phyloP scores from a whole-genome alignment of 2,329 filamentous ascomycete genomes.

The Trichothecium sympodiale region DNA sequence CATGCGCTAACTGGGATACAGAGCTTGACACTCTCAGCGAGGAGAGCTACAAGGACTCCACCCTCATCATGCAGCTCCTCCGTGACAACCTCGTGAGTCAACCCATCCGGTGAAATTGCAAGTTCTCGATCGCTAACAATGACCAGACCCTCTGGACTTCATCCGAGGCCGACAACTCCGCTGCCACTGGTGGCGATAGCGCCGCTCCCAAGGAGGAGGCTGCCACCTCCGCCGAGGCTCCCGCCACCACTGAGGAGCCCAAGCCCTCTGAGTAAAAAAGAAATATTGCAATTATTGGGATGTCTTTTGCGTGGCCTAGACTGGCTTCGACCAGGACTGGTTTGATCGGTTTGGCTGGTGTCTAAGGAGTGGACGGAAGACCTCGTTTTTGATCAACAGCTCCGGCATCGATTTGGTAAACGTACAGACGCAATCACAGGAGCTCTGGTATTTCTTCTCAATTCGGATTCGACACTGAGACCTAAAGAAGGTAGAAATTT shows the following conservation, averaged over 20 bases:
- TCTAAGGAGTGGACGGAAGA: constrained; percentile 54
- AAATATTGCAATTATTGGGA: constrained; percentile 7
- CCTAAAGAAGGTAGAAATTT: constrained; percentile 32
- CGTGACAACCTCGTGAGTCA: constrained; percentile 80
- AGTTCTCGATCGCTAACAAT: constrained; percentile 15
- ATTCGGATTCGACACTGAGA: constrained; percentile 18
- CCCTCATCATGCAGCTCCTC: constrained; percentile 96
- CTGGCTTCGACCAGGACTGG: constrained; percentile 8
- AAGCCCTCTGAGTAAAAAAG: constrained; percentile 54
- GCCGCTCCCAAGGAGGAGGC: constrained; percentile 35
- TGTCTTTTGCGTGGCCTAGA: constrained; percentile 1
- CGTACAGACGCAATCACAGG: constrained; percentile 26
- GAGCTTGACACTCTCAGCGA: constrained; percentile 94
- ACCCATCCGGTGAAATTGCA: neutral
- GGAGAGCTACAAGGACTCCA: constrained; percentile 99
- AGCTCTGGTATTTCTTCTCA: constrained; percentile 24
- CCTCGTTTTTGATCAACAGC: constrained; percentile 38
- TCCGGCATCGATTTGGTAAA: constrained; percentile 37
- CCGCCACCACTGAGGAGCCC: constrained; percentile 46
- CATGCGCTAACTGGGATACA: constrained; percentile 28
- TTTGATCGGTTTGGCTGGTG: constrained; percentile 41
- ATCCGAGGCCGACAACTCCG: constrained; percentile 82
- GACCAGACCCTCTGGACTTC: constrained; percentile 94
- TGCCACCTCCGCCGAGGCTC: constrained; percentile 45
- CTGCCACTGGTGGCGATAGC: constrained; percentile 34